phyloP scores from a whole-genome alignment of 768 basidiomycete species.

The Pholiota molesta region DNA sequence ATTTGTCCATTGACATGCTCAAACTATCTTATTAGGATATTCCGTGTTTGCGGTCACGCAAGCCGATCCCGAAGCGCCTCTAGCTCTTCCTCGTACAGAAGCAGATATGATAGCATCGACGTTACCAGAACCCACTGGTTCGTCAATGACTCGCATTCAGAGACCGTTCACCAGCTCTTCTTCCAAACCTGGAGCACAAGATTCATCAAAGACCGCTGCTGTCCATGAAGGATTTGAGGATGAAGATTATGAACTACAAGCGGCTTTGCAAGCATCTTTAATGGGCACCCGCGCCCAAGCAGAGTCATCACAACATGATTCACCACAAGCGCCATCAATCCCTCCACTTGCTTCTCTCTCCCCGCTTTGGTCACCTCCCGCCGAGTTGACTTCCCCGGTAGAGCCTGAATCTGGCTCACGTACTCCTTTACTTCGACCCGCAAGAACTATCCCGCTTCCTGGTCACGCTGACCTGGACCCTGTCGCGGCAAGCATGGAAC shows the following conservation, averaged over 20 bases:
- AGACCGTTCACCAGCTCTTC: neutral
- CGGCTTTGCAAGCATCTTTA: slow-evolving; percentile 83
- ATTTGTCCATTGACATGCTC: slow-evolving; percentile 14
- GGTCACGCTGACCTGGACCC: slow-evolving; percentile 48
- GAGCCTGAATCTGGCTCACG: slow-evolving; percentile 4
- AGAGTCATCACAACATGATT: slow-evolving; percentile 9
- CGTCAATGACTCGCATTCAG: slow-evolving; percentile 12
- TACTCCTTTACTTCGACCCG: neutral
- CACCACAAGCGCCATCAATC: slow-evolving; percentile 8
- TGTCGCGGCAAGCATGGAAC: slow-evolving; percentile 68
- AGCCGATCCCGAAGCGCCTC: slow-evolving; percentile 52
- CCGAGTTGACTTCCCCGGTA: slow-evolving; percentile 18
- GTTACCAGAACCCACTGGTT: slow-evolving; percentile 56
- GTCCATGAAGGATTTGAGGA: slow-evolving; percentile 59
- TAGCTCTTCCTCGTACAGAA: slow-evolving; percentile 64
- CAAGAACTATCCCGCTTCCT: neutral
- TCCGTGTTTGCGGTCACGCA: slow-evolving; percentile 80
- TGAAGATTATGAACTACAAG: slow-evolving; percentile 88
- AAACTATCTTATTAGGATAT: slow-evolving; percentile 52
- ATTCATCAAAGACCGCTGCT: neutral
- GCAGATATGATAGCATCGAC: slow-evolving; percentile 73
- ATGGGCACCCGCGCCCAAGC: slow-evolving; percentile 27
- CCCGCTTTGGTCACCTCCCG: neutral
- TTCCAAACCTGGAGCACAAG: neutral
- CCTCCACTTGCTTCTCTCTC: neutral